Percentiles rank a stretch among this genome's conserved stretches.
Evolutionary conservation across 495 filamentous ascomycete species (phyloP).

Genomic region (Geoglossum glabrum): DNA sequence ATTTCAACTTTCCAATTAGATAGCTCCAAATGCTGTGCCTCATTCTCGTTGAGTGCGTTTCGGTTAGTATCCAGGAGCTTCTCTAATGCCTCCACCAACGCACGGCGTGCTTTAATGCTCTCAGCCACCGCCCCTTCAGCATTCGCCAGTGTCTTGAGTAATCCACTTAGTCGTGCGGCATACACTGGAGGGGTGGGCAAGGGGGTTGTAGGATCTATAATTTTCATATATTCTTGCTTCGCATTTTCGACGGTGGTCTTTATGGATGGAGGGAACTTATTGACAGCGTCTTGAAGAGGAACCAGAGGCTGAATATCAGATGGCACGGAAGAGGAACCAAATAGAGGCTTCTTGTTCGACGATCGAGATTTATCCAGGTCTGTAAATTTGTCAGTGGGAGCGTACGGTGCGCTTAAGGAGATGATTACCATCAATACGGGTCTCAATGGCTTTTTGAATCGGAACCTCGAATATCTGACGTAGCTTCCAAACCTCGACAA

Average conservation of each 20-base stretch:
- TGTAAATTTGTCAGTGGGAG: conserved; percentile 1
- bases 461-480: conserved; percentile 64
- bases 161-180: conserved; percentile 68
- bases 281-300: conserved; percentile 47
- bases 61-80: conserved; percentile 60
- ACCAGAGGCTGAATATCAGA: conserved; percentile 56
- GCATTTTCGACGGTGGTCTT: conserved; percentile 44
- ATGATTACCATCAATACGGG: conserved; percentile 49
- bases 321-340: conserved; percentile 52
- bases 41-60: conserved; percentile 44
- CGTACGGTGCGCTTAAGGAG: background rate
- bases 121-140: conserved; percentile 86
- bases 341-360: conserved; percentile 37
- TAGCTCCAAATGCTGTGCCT: conserved; percentile 38
- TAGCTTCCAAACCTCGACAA: conserved; percentile 85
- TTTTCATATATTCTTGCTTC: conserved; percentile 60
- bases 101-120: conserved; percentile 65
- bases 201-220: conserved; percentile 43
- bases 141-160: conserved; percentile 70
- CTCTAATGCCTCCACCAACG: conserved; percentile 61
- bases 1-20: conserved; percentile 38
- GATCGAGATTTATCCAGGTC: conserved; percentile 65
- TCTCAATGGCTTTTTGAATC: conserved; percentile 60
- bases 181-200: conserved; percentile 68
- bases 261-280: conserved; percentile 43